These are phyloP conservation scores for Saprolegnia diclina DNA, from an alignment of 352 stramenopile species.

Conservation along the genomic window DNA sequence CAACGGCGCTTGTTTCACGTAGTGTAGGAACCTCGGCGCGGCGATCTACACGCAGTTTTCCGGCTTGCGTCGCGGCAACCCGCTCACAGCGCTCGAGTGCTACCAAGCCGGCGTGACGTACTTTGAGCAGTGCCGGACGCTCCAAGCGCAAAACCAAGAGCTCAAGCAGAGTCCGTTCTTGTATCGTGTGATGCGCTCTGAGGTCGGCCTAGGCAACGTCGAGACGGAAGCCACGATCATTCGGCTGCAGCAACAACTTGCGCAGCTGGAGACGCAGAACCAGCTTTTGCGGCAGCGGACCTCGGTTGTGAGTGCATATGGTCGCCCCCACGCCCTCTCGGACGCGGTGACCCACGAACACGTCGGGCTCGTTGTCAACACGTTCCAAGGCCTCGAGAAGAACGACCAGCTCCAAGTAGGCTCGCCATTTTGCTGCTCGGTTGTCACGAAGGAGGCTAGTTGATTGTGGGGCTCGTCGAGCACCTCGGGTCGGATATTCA, in stretches of 20 bases:
- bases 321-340: not conserved
- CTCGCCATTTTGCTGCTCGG: not conserved
- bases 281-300: not conserved
- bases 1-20: not conserved
- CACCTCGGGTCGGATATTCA: slow-evolving; percentile 1
- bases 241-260: slow-evolving; percentile 7
- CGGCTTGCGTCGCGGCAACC: slow-evolving; percentile 30
- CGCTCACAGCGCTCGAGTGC: slow-evolving; percentile 59
- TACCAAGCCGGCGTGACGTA: slow-evolving; percentile 55
- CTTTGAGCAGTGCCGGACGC: slow-evolving; percentile 51
- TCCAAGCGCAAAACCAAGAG: slow-evolving; percentile 47
- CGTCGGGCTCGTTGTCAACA: slow-evolving; percentile 18
- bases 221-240: not conserved
- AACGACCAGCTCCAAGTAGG: slow-evolving; percentile 9
- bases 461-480: not conserved
- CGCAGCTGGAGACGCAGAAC: slow-evolving; percentile 16
- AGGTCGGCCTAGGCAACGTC: not conserved
- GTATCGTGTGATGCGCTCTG: not conserved
- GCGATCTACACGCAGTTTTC: slow-evolving; percentile 57
- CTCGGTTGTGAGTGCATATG: not conserved
- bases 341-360: slow-evolving; percentile 6
- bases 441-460: not conserved
- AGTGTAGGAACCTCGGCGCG: slow-evolving; percentile 41
- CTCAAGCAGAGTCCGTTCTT: slow-evolving; percentile 39
- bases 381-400: slow-evolving; percentile 3